Percentiles rank a stretch among this genome's conserved stretches.
These are phyloP conservation scores for Ascochyta pisi DNA, from an alignment of 2,329 filamentous ascomycete species.

Conservation along the genomic window DNA sequence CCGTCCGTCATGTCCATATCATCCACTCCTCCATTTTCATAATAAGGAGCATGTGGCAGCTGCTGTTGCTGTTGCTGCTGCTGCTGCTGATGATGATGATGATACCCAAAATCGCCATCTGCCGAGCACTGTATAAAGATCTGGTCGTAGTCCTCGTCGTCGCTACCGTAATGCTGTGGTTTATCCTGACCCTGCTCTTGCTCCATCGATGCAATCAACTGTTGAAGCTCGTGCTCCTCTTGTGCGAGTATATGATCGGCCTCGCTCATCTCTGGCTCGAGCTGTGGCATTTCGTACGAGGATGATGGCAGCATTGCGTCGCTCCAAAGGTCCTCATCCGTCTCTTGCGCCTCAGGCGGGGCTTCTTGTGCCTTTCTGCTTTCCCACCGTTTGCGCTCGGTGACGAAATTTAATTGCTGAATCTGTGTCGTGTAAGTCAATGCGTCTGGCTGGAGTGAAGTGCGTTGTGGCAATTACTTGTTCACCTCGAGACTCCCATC, in stretches of 20 bases:
- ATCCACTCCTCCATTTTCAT: constrained; percentile 25
- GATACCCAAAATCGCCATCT: constrained; percentile 54
- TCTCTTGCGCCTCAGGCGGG: constrained; percentile 36
- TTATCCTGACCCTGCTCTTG: constrained; percentile 22
- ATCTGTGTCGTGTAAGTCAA: constrained; percentile 46
- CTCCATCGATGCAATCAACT: constrained; percentile 55
- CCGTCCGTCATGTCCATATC: constrained; percentile 46
- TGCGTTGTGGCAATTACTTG: constrained; percentile 45
- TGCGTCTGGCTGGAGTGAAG: not conserved
- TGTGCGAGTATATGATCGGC: constrained; percentile 50
- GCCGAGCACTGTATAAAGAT: constrained; percentile 68
- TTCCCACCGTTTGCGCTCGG: constrained; percentile 54
- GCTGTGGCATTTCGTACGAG: constrained; percentile 10
- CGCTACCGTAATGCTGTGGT: constrained; percentile 55
- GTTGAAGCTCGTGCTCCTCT: constrained; percentile 55
- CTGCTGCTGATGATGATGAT: constrained; percentile 28
- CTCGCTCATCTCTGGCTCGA: constrained; percentile 40
- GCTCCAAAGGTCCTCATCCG: constrained; percentile 34
- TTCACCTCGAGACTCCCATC: constrained; percentile 55
- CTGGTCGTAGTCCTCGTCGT: constrained; percentile 67
- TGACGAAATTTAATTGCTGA: constrained; percentile 55
- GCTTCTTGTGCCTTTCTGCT: constrained; percentile 52
- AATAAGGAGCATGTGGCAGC: constrained; percentile 22
- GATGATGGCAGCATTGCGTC: constrained; percentile 14
- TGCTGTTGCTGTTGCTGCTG: constrained; percentile 10